A percentile compares a stretch with the other conserved stretches of the same genome.
Evolutionary conservation across 2,329 filamentous ascomycete species (phyloP).

Genomic region (Ceratocystis eucalypticola): DNA sequence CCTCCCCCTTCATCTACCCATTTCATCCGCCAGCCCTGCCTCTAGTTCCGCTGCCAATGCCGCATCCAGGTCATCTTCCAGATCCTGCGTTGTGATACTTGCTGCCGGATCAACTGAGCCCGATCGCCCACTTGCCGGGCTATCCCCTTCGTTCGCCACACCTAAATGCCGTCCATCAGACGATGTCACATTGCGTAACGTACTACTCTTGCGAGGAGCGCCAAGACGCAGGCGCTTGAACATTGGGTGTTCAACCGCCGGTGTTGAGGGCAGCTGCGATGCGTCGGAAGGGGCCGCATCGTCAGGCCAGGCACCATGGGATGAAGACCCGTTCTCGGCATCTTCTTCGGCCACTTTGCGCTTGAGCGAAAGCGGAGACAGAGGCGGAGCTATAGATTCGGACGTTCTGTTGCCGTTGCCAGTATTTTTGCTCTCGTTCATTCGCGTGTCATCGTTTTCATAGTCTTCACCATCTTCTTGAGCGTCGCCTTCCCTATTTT

Average conservation of each 20-base stretch:
- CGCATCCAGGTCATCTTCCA: slow-evolving; percentile 44
- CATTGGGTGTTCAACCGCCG: slow-evolving; percentile 16
- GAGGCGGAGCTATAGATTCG: background rate
- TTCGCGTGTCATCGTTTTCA: slow-evolving; percentile 21
- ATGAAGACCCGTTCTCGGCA: slow-evolving; percentile 20
- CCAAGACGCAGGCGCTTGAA: slow-evolving; percentile 15
- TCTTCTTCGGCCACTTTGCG: slow-evolving; percentile 21
- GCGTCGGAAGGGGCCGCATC: slow-evolving; percentile 20
- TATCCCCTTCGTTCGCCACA: slow-evolving; percentile 27
- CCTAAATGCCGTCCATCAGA: slow-evolving; percentile 34
- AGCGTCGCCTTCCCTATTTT: slow-evolving; percentile 15
- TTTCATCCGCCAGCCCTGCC: slow-evolving; percentile 21
- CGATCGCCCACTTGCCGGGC: slow-evolving; percentile 31
- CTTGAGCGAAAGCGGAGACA: slow-evolving; percentile 11
- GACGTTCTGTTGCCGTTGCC: slow-evolving; percentile 12
- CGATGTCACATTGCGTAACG: slow-evolving; percentile 27
- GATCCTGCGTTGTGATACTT: slow-evolving; percentile 24
- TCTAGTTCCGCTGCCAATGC: slow-evolving; percentile 50
- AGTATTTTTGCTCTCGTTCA: background rate
- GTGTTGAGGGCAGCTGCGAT: slow-evolving; percentile 27
- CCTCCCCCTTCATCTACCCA: background rate
- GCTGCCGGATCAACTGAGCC: slow-evolving; percentile 31
- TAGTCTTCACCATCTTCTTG: slow-evolving; percentile 20
- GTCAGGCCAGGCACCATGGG: slow-evolving; percentile 20
- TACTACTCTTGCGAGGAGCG: slow-evolving; percentile 28